phyloP scores from a whole-genome alignment of 768 basidiomycete genomes.

The Suillus paluster region DNA sequence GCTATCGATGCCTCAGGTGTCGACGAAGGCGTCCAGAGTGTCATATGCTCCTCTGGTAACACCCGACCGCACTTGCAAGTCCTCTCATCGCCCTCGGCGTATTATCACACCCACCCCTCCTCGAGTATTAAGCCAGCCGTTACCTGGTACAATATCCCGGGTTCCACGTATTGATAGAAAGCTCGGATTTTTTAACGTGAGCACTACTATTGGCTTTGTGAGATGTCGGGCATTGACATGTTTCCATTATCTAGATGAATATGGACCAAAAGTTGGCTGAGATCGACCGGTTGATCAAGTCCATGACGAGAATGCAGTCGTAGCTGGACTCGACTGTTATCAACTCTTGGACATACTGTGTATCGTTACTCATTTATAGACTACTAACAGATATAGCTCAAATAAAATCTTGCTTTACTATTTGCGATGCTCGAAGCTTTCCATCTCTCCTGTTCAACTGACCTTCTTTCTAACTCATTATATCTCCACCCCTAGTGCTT shows the following conservation, averaged over 20 bases:
- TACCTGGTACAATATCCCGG: background rate
- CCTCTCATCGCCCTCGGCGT: background rate
- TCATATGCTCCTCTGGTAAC: background rate
- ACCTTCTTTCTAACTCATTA: too few species aligned
- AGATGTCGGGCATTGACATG: background rate
- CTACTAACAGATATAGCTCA: background rate
- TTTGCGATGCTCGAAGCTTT: background rate
- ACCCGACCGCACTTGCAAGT: background rate
- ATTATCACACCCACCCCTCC: background rate
- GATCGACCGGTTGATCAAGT: background rate
- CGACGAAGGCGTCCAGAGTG: background rate
- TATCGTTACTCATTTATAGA: background rate
- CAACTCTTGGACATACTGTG: background rate
- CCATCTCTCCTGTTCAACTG: too few species aligned
- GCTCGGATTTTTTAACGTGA: background rate
- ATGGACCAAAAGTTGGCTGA: background rate
- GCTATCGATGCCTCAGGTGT: background rate
- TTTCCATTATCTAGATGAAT: background rate
- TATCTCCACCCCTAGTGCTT: too few species aligned
- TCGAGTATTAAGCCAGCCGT: background rate
- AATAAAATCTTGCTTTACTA: background rate
- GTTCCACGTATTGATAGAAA: background rate
- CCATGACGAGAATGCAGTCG: background rate
- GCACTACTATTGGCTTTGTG: background rate
- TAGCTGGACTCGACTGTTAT: background rate